Base-by-base conservation (phyloP, 2,329 filamentous ascomycete species). In the Pseudogymnoascus sp. region DNA sequence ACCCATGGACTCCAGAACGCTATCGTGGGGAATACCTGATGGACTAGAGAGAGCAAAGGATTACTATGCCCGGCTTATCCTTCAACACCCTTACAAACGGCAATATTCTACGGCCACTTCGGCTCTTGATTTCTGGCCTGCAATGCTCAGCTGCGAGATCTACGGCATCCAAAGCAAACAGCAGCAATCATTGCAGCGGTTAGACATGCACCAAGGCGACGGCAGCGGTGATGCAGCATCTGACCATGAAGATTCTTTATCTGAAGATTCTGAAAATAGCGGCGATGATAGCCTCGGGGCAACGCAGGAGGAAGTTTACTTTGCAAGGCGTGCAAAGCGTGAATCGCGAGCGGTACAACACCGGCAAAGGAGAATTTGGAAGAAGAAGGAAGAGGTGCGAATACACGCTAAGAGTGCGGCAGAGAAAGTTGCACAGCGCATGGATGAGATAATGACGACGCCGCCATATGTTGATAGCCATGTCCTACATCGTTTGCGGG, bases 101-200 rank as follows among this genome's bases (percentile, higher is more conserved):
- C 79, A 83, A 67, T 77, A 78, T 63, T 78, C 80, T 4, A 75
- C 82, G 58, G 74, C 86, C 41, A 88, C 84, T 65, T 58, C 57
- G 11, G 85, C 89, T 9, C 70, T 89, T 37, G 85, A 90, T 63
- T 96, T 97, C 71, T 92, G 91, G 75, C 86, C 89, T 12, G 88
- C 88, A 12, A 82, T 96, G 75, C 86, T 93, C 67, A 85, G 85
- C 57, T 82, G 91, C 50, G 93, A 94, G 82, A 81, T 96, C 59
- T 92, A 90, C 71, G 84, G 88, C 64, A 78, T 86, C 1, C 83
- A 89, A 68, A 78, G 83, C 54, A 85, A 85, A 75, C 81, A 81
- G 68, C 75, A 72, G 60, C 69, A 70, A 58, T 79, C 74, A 9
- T 68, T 81, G 37, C 71, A 76, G 60, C 71, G 69, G 9, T 65